Base-by-base conservation (phyloP, 106 monocot species). In the Dendrobium huoshanense region DNA sequence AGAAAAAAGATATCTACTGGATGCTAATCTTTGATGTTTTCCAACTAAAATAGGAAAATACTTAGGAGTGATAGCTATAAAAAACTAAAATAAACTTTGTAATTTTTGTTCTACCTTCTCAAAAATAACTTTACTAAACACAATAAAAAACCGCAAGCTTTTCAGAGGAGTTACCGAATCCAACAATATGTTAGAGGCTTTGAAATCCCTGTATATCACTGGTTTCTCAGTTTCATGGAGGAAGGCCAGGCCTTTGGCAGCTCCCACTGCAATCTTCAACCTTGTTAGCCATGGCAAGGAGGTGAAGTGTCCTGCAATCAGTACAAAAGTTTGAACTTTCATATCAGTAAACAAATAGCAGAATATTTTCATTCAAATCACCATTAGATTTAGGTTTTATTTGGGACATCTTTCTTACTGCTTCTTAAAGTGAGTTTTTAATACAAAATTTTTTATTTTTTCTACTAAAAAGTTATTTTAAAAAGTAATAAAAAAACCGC, bases 201-300 rank as follows among this genome's bases (percentile, higher is more conserved):
- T 94, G 86, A 91, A 94, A 76, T 94, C 94, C 2, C 94, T 85
- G 82, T 94, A 94, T 74, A 94, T 94, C 22, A 94, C 86, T 0
- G 94, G 94, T 41, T 81, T 89, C 56, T 91, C 86, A 0, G 87
- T 89, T n/a, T 91, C 88, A 24, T 94, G 94, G 75, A 94, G 94
- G 67, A 94, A 94, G 29, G 91, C 85, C 17, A 94, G 85, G 19
- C 91, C 91, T 54, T 91, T 94, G 17, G 93, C 93, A 9, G 93
- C 93, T 76, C 86, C 93, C 19, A 91, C 75, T 7, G 93, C 91
- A 3, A 94, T 89, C 81, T 89, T 87, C 82, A 94, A 79, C 84
- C 93, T 87, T 44, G 85, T 83, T 45, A 82, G 85, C 94, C 94
- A 94, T 77, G 94, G 84, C 31, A 94, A 77, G 20, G 94, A 56